Evolutionary conservation across 1,284 basidiomycete species (phyloP), one percentile per base, ranked within the genome.

Genomic region (Mycosarcoma maydis): DNA sequence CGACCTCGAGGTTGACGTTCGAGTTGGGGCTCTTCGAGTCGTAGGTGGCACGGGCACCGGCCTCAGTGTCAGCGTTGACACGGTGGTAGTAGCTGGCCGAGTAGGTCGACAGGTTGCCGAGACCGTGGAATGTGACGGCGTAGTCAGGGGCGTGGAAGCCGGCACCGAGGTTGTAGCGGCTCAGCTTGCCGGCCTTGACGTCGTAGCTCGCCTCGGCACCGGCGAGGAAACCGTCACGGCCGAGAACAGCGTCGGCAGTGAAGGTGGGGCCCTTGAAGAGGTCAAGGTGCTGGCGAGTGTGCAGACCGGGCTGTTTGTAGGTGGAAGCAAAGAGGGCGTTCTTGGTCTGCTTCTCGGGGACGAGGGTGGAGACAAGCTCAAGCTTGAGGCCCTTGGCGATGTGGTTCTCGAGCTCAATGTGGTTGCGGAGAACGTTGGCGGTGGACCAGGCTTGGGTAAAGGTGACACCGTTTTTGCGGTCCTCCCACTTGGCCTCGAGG

Each of bases 71-170:
- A 77, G 84, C 83, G 84, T 87, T 91, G 82, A 98, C 94, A 77
- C 91, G 91, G 89, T 99, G 96, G 87, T 98, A 98, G 88, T 98
- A 98, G 84, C 90, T 92, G 76, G 95, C 96, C 65, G 90, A 87
- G 87, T 94, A 98, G 80, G 90, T 90, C 81, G 90, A 91, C 83
- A 97, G 85, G 88, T 97, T 98, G 86, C 92, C 90, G 81, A 98
- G 88, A 72, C 90, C 93, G 85, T 98, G 94, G 65, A 98, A 80
- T 77, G 95, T 94, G 83, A 98, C 88, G 72, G 94, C 92, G 85
- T 98, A 98, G 84, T 98, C 92, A 47, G 94, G 92, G 44, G 94
- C 94, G 82, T 90, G 92, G 88, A 90, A 98, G 81, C 94, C 96
- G 73, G 92, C 83, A 59, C 93, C 95, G 77, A 91, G 88, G 70